Conservation (phyloP, 768 basidiomycete genomes). For the Cyathus striatus region DNA sequence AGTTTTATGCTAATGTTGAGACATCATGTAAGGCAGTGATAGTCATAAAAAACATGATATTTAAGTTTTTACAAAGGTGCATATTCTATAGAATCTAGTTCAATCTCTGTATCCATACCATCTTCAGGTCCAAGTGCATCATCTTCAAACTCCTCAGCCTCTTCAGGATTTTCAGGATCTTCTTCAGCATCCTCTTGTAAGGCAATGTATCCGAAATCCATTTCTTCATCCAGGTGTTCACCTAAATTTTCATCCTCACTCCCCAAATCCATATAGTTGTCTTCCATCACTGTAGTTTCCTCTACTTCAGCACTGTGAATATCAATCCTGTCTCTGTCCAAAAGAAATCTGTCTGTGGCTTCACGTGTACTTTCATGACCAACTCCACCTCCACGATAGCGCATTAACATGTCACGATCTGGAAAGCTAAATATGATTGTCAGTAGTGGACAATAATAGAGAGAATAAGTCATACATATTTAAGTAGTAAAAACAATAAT, state of each 20-base stretch:
- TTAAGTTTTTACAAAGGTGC: too few relatives aligned
- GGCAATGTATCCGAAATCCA: neutral
- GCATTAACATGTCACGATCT: constrained; percentile 30
- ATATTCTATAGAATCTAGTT: too few relatives aligned
- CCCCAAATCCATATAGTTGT: neutral
- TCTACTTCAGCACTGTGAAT: constrained; percentile 3
- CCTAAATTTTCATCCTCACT: neutral
- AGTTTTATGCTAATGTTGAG: too few relatives aligned
- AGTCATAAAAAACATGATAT: too few relatives aligned
- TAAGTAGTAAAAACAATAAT: constrained; percentile 29
- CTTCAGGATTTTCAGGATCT: neutral
- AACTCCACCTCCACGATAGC: constrained; percentile 21
- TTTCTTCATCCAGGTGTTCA: neutral
- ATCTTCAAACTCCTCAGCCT: constrained; percentile 2
- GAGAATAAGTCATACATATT: constrained; percentile 27
- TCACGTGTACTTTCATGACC: constrained; percentile 16
- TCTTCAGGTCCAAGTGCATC: constrained; percentile 1
- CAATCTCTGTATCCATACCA: neutral
- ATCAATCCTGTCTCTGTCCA: neutral
- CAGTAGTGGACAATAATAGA: constrained; percentile 1
- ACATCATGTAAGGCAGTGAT: too few relatives aligned
- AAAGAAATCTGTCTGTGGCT: constrained; percentile 1
- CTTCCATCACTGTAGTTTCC: constrained; percentile 1
- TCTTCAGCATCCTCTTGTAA: neutral
- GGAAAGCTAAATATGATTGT: constrained; percentile 17